These are phyloP conservation scores for Sequoiadendron giganteum DNA, from an alignment of 75 land plant species.

Conservation along the genomic window DNA sequence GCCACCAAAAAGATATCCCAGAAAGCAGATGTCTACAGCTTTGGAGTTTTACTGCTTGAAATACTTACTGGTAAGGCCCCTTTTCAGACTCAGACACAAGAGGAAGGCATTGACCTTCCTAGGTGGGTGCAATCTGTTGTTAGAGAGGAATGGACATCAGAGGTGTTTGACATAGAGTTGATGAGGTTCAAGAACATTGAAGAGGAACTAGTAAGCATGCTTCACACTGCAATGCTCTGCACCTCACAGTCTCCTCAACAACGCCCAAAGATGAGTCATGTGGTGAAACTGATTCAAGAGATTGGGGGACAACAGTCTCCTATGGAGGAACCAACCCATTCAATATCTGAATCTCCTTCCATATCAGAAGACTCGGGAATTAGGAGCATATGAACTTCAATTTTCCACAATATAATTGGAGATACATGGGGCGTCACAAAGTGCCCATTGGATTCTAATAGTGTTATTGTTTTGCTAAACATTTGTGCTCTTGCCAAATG, in stretches of 20 bases:
- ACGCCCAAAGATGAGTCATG: slow-evolving; percentile 58
- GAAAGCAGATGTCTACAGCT: slow-evolving; percentile 64
- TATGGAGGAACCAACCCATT: background rate
- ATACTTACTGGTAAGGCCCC: slow-evolving; percentile 65
- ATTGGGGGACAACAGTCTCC: slow-evolving; percentile 23
- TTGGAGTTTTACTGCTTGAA: slow-evolving; percentile 58
- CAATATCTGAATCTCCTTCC: slow-evolving; percentile 14
- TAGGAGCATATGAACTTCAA: background rate
- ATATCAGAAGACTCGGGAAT: slow-evolving; percentile 12
- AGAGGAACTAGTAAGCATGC: slow-evolving; percentile 52
- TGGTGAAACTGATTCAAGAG: slow-evolving; percentile 53
- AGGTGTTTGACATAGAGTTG: slow-evolving; percentile 60
- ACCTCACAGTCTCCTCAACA: slow-evolving; percentile 39
- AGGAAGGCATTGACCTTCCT: slow-evolving; percentile 39
- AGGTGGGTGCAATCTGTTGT: slow-evolving; percentile 60
- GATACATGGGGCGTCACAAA: background rate
- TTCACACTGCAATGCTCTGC: slow-evolving; percentile 63
- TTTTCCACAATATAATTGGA: background rate
- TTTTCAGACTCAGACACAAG: slow-evolving; percentile 29
- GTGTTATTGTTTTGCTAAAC: background rate
- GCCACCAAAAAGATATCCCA: slow-evolving; percentile 31
- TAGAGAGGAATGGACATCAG: slow-evolving; percentile 60
- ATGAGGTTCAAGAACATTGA: slow-evolving; percentile 52
- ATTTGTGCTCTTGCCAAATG: background rate
- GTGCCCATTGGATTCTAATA: background rate